phyloP scores from a whole-genome alignment of 2,329 filamentous ascomycete genomes.

The Fusarium agapanthi region DNA sequence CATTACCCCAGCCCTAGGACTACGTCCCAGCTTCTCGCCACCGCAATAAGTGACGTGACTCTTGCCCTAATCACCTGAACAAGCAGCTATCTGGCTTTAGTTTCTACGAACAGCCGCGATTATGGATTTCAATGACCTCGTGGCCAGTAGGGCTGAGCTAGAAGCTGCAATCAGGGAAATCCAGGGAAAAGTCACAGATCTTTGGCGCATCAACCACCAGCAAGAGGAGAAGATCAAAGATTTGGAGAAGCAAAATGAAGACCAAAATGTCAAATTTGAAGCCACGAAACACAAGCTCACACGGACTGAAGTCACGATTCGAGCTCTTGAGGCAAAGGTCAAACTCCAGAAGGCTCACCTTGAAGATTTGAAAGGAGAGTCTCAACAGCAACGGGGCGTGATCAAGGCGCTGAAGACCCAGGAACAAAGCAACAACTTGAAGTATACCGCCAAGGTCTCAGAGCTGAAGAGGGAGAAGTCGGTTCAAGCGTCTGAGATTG shows the following conservation, averaged over 20 bases:
- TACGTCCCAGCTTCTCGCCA: not conserved
- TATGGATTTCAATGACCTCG: not conserved
- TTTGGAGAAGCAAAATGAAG: not conserved
- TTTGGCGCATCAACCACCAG: not conserved
- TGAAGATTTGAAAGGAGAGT: not conserved
- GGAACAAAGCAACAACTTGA: fast-evolving
- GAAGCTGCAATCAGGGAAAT: not conserved
- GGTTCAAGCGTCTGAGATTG: not conserved
- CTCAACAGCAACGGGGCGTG: not conserved
- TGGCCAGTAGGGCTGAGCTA: not conserved
- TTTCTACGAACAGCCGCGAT: not conserved
- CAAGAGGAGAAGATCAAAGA: not conserved
- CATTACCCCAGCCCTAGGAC: not conserved
- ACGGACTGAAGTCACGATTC: fast-evolving
- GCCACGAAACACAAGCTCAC: not conserved
- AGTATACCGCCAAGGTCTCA: too few species aligned
- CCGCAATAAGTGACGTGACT: not conserved
- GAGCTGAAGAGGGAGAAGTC: not conserved
- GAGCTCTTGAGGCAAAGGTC: not conserved
- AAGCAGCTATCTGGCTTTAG: too few species aligned
- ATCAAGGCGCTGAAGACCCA: not conserved
- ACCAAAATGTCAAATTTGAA: too few species aligned
- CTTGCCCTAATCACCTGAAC: too few species aligned
- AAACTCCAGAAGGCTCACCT: not conserved
- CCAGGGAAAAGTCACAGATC: not conserved